phyloP scores from a whole-genome alignment of 73 alveolate genomes.

The Uronychia binucleata region DNA sequence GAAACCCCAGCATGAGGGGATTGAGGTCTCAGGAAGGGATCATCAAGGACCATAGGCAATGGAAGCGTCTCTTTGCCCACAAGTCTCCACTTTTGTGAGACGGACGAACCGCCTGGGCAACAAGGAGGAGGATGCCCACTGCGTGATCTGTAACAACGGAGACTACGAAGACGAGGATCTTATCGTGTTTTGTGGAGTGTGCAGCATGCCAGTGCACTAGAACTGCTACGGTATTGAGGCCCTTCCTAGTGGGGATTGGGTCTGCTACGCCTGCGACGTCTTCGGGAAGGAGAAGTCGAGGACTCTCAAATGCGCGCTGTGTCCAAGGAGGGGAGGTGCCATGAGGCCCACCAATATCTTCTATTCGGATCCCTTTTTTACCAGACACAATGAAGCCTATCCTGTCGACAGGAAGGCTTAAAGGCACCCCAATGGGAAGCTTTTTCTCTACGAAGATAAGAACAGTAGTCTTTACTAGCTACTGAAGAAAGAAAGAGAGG shows the following conservation, averaged over 20 bases:
- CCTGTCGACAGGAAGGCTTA: slow-evolving; percentile 6
- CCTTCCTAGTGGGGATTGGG: slow-evolving; percentile 89
- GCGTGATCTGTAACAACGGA: slow-evolving; percentile 86
- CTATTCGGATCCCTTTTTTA: background rate
- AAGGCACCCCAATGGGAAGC: slow-evolving; percentile 40
- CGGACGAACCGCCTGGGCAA: slow-evolving; percentile 11
- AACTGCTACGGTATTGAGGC: slow-evolving; percentile 85
- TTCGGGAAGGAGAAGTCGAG: slow-evolving; percentile 66
- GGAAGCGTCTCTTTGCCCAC: background rate
- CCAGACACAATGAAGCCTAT: background rate
- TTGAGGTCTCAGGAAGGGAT: background rate
- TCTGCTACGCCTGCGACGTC: slow-evolving; percentile 77
- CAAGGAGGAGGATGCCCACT: slow-evolving; percentile 73
- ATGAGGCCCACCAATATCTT: slow-evolving; percentile 82
- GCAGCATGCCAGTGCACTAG: slow-evolving; percentile 86
- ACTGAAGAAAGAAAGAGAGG: slow-evolving; percentile 2
- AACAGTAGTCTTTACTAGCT: slow-evolving; percentile 3
- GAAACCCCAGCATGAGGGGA: background rate
- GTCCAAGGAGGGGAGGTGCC: slow-evolving; percentile 87
- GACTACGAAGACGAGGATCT: slow-evolving; percentile 92
- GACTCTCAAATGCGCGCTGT: slow-evolving; percentile 74
- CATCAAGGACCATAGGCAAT: background rate
- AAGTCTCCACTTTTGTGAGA: background rate
- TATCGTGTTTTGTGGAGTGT: slow-evolving; percentile 84
- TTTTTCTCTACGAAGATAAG: slow-evolving; percentile 10